A percentile compares a stretch with the other conserved stretches of the same genome.
Evolutionary conservation across 1,284 basidiomycete species (phyloP).

Genomic region (Peniophora sp.): DNA sequence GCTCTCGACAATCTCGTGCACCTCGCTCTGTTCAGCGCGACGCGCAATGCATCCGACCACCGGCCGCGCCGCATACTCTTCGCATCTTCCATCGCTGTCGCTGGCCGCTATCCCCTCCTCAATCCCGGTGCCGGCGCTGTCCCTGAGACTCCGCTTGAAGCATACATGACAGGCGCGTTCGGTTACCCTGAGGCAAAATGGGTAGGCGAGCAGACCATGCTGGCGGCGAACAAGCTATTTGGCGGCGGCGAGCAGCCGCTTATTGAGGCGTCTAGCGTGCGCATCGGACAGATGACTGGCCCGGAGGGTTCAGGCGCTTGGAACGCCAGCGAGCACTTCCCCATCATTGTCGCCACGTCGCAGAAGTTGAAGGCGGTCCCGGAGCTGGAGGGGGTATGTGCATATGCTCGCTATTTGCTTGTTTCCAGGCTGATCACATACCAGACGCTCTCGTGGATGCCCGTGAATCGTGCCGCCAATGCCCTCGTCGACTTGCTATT

Average conservation of each 20-base stretch:
- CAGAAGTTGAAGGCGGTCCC: constrained; percentile 20
- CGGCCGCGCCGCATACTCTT: constrained; percentile 18
- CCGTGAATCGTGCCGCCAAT: constrained; percentile 21
- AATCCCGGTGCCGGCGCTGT: constrained; percentile 1
- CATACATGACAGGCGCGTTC: constrained; percentile 17
- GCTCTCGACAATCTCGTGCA: constrained; percentile 21
- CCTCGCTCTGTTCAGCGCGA: constrained; percentile 19
- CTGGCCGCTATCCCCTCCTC: constrained; percentile 20
- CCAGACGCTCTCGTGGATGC: constrained; percentile 25
- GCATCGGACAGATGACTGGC: constrained; percentile 30
- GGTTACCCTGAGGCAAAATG: constrained; percentile 72
- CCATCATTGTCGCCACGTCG: constrained; percentile 25
- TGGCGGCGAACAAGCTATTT: constrained; percentile 16
- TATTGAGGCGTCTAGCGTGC: constrained; percentile 11
- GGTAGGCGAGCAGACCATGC: constrained; percentile 38
- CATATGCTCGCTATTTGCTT: neutral
- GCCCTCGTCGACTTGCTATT: constrained; percentile 21
- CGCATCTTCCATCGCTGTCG: constrained; percentile 28
- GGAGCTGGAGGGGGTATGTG: constrained; percentile 20
- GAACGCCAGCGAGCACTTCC: constrained; percentile 28
- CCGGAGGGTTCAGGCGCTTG: constrained; percentile 26
- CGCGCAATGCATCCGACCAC: constrained; percentile 13
- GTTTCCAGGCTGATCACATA: neutral
- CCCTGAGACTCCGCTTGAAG: constrained; percentile 19
- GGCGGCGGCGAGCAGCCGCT: constrained; percentile 12